phyloP scores from a whole-genome alignment of 257 asterid genomes.

The Rauvolfia tetraphylla region DNA sequence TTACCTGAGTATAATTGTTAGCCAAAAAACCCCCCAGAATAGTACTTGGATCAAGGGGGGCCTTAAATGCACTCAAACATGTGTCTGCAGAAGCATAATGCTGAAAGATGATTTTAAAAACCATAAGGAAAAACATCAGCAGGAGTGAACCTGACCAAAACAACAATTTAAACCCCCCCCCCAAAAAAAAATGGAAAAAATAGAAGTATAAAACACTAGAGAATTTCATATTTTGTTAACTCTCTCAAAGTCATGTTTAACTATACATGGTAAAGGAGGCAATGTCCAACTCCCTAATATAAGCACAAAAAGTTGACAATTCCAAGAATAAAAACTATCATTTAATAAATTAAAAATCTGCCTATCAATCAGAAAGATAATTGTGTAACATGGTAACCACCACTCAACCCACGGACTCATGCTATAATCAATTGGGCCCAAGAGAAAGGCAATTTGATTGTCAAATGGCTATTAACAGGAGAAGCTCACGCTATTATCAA shows the following conservation, averaged over 20 bases:
- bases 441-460: background rate
- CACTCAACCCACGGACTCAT: background rate
- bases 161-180: too few species aligned
- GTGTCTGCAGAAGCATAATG: slow-evolving; percentile 83
- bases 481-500: background rate
- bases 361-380: background rate
- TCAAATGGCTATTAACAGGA: background rate
- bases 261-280: background rate
- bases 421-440: background rate
- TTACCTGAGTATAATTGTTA: slow-evolving; percentile 81
- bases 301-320: background rate
- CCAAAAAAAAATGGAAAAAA: background rate
- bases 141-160: background rate
- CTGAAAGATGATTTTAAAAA: slow-evolving; percentile 28
- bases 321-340: background rate
- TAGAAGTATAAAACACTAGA: background rate
- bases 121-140: background rate
- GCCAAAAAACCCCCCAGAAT: slow-evolving; percentile 92
- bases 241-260: background rate
- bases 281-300: background rate
- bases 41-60: slow-evolving; percentile 93
- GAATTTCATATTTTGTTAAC: background rate
- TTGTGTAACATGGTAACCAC: background rate
- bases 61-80: slow-evolving; percentile 88
- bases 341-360: background rate